A percentile compares a stretch with the other conserved stretches of the same genome.
These are phyloP conservation scores for Mortierella hygrophila DNA, from an alignment of 192 early-diverging fungal species.

Conservation along the genomic window DNA sequence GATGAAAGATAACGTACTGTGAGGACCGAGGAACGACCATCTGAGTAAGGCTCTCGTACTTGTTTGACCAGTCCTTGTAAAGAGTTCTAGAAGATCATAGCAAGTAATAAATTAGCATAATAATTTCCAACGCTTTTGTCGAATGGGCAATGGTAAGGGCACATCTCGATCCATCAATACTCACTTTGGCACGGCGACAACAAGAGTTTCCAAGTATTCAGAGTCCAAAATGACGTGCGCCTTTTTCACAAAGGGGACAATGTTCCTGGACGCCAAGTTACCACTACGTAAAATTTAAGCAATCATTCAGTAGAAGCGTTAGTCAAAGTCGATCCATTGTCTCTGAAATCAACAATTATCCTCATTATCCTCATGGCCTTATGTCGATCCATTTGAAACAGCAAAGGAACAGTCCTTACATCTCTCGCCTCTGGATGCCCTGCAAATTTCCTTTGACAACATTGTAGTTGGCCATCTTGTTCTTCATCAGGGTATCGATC, in stretches of 20 bases:
- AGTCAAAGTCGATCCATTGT: neutral
- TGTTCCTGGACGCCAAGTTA: conserved; percentile 89
- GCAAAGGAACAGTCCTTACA: conserved; percentile 58
- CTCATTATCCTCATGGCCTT: neutral
- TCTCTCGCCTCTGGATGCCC: conserved; percentile 86
- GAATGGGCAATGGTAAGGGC: neutral
- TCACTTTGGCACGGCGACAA: conserved; percentile 96
- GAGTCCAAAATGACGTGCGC: conserved; percentile 93
- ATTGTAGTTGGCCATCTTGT: conserved; percentile 89
- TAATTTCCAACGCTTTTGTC: neutral
- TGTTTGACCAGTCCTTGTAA: conserved; percentile 85
- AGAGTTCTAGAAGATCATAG: conserved; percentile 57
- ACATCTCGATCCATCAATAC: neutral
- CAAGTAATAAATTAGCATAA: neutral
- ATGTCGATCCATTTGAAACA: neutral
- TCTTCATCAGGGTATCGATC: conserved; percentile 93
- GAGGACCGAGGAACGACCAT: conserved; percentile 98
- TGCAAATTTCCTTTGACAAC: conserved; percentile 85
- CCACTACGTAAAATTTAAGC: conserved; percentile 62
- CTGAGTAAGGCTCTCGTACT: conserved; percentile 91
- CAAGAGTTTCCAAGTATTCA: conserved; percentile 91
- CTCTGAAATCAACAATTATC: neutral
- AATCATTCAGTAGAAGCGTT: neutral
- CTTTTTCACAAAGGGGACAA: conserved; percentile 92
- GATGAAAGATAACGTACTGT: conserved; percentile 63